Percentiles rank a stretch among this genome's conserved stretches.
Conservation (phyloP, 2,329 filamentous ascomycete genomes). For the Botrytis deweyae region DNA sequence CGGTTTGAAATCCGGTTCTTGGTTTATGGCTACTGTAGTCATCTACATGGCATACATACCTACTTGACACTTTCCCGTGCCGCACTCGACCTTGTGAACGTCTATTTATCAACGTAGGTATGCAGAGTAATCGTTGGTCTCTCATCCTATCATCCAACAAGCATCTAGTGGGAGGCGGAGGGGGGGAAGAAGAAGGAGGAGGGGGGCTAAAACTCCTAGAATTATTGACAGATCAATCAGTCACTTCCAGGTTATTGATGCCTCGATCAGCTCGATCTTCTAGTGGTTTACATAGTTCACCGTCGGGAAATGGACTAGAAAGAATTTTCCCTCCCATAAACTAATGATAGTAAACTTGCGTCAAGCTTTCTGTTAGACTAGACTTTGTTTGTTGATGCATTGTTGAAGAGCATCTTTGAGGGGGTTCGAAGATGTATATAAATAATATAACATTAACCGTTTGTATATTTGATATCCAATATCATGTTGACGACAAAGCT, state of each 20-base stretch:
- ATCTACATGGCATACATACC: background rate
- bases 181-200: background rate
- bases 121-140: background rate
- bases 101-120: background rate
- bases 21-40: background rate
- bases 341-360: fast-evolving
- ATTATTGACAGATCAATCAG: background rate
- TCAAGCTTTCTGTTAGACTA: background rate
- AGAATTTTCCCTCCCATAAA: background rate
- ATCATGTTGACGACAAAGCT: background rate
- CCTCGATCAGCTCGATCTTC: background rate
- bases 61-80: background rate
- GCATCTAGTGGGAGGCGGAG: background rate
- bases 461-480: background rate
- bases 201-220: too few relatives aligned
- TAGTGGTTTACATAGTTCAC: background rate
- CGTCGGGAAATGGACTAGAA: background rate
- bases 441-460: background rate
- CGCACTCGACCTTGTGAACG: background rate
- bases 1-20: background rate
- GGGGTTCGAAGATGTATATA: background rate
- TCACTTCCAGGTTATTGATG: background rate
- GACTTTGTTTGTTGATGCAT: background rate
- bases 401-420: background rate
- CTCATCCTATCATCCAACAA: background rate